A percentile compares a stretch with the other conserved stretches of the same genome.
These are phyloP conservation scores for Tetracentron sinense DNA, from an alignment of 164 flowering plant species.

Conservation along the genomic window DNA sequence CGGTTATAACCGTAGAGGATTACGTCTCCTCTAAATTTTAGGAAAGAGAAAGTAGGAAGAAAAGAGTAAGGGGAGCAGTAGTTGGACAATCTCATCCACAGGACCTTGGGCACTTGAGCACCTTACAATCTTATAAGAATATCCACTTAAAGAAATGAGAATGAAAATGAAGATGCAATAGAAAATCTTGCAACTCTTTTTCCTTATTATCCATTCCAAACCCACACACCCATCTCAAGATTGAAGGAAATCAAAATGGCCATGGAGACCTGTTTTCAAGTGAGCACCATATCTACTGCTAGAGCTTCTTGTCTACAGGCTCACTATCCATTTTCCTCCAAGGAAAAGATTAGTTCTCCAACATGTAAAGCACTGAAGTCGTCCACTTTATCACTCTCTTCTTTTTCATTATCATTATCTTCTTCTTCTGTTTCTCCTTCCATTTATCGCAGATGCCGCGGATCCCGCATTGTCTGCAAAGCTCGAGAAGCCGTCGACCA, in stretches of 20 bases:
- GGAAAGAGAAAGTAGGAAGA: too few species aligned
- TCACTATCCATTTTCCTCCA: slow-evolving; percentile 22
- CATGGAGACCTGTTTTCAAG: slow-evolving; percentile 35
- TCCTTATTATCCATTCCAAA: not conserved
- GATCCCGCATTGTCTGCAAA: slow-evolving; percentile 41
- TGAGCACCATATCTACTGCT: slow-evolving; percentile 33
- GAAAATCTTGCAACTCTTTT: not conserved
- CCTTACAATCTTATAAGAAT: slow-evolving; percentile 1
- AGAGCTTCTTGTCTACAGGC: slow-evolving; percentile 26
- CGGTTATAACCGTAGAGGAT: too few species aligned
- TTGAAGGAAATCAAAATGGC: slow-evolving; percentile 28
- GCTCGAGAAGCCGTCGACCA: slow-evolving; percentile 43
- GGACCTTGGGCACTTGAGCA: not conserved
- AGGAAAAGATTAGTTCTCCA: slow-evolving; percentile 32
- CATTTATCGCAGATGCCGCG: slow-evolving; percentile 9
- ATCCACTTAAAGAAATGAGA: not conserved
- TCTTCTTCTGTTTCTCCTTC: slow-evolving; percentile 24
- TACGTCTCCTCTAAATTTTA: too few species aligned
- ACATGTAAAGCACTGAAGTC: slow-evolving; percentile 27
- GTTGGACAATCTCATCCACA: slow-evolving; percentile 9
- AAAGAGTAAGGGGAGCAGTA: too few species aligned
- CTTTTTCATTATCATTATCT: slow-evolving; percentile 12
- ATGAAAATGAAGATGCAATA: not conserved
- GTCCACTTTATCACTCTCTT: slow-evolving; percentile 3
- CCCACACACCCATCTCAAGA: not conserved